phyloP scores from a whole-genome alignment of 176 grass and related monocot genomes.

The Dendrocalamus sinicus region DNA sequence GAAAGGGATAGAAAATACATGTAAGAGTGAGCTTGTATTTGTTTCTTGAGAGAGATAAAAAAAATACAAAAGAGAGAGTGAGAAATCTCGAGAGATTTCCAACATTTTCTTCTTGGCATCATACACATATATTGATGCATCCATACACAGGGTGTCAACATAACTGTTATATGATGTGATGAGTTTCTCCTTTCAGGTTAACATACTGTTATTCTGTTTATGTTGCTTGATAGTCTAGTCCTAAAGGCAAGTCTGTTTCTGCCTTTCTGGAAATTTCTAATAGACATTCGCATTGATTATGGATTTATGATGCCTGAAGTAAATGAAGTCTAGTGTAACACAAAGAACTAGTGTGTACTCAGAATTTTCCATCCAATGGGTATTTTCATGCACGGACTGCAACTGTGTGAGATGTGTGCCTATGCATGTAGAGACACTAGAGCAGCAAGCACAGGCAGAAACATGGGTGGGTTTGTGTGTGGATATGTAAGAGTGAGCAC shows the following conservation, averaged over 20 bases:
- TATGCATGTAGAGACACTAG: constrained; percentile 27
- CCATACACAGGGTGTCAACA: background rate
- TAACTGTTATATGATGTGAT: constrained; percentile 27
- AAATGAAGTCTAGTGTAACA: background rate
- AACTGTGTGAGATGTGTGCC: constrained; percentile 28
- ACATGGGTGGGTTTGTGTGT: constrained; percentile 17
- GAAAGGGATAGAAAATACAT: no score
- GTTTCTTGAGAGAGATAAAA: no score
- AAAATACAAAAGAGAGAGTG: no score
- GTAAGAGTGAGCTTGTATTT: no score
- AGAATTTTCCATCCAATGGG: constrained; percentile 1
- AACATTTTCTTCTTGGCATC: background rate
- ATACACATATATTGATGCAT: background rate
- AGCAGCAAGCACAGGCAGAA: constrained; percentile 14
- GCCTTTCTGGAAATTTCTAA: background rate
- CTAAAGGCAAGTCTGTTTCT: background rate
- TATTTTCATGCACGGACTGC: constrained; percentile 22
- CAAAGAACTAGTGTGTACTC: constrained; percentile 7
- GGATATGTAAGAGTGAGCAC: constrained; percentile 6
- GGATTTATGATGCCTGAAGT: constrained; percentile 6
- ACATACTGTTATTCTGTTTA: background rate
- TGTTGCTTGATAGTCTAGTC: background rate
- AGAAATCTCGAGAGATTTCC: no score
- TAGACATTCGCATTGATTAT: background rate
- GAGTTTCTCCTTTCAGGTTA: background rate